phyloP scores from a whole-genome alignment of 2,329 filamentous ascomycete genomes.

The Cladophialophora exuberans region DNA sequence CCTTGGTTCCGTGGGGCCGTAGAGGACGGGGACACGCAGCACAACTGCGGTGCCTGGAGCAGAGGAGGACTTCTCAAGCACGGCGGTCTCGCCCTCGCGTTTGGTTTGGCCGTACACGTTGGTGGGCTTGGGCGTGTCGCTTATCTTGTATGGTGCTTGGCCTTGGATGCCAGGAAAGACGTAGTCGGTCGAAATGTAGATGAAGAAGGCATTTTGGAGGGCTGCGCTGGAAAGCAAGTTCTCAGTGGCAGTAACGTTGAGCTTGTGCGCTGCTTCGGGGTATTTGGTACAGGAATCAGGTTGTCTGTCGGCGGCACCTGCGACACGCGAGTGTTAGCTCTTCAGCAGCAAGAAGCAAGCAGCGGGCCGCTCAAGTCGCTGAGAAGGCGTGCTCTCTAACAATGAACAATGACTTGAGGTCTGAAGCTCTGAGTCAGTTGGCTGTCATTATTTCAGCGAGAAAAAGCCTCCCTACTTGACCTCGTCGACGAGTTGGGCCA shows the following conservation, averaged over 20 bases:
- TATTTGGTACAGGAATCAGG: slow-evolving; percentile 84
- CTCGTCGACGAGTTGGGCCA: slow-evolving; percentile 54
- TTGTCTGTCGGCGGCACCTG: slow-evolving; percentile 83
- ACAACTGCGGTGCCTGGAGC: slow-evolving; percentile 57
- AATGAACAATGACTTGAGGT: slow-evolving; percentile 79
- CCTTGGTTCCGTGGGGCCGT: slow-evolving; percentile 69
- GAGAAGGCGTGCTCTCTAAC: slow-evolving; percentile 51
- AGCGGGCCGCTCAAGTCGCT: neutral
- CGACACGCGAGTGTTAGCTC: neutral
- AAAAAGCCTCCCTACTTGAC: slow-evolving; percentile 49
- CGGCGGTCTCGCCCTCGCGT: slow-evolving; percentile 70
- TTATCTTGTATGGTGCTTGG: slow-evolving; percentile 79
- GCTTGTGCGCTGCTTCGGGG: slow-evolving; percentile 70
- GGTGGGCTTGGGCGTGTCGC: slow-evolving; percentile 67
- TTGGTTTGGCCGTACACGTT: slow-evolving; percentile 81
- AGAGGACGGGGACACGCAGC: slow-evolving; percentile 80
- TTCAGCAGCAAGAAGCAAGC: neutral
- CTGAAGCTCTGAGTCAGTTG: slow-evolving; percentile 45
- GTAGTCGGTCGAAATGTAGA: slow-evolving; percentile 74
- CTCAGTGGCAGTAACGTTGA: slow-evolving; percentile 75
- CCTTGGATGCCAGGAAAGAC: slow-evolving; percentile 77
- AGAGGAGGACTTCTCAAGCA: slow-evolving; percentile 65
- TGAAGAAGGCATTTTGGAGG: slow-evolving; percentile 52
- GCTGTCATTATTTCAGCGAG: slow-evolving; percentile 7
- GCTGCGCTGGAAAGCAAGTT: slow-evolving; percentile 69